Conservation (phyloP, 2,329 filamentous ascomycete species). For the Grosmannia serpens region DNA sequence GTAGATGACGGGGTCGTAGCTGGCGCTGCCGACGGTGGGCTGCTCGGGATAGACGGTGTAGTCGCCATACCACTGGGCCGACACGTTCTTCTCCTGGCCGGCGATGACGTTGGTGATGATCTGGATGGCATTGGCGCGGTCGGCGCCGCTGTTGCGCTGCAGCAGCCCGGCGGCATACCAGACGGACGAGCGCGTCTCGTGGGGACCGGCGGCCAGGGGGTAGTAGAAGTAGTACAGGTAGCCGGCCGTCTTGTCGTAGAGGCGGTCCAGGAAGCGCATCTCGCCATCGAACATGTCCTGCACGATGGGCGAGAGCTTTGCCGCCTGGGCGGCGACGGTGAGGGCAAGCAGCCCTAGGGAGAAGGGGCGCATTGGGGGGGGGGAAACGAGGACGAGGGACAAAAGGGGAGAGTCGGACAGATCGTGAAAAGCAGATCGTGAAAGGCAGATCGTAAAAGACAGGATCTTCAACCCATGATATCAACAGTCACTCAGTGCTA, state of each 20-base stretch:
- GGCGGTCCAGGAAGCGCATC: slow-evolving; percentile 43
- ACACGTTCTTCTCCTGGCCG: slow-evolving; percentile 38
- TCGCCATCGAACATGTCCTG: slow-evolving; percentile 33
- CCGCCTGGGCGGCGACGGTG: not conserved
- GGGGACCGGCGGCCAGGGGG: slow-evolving; percentile 35
- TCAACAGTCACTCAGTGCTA: too few species aligned
- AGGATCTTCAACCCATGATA: not conserved
- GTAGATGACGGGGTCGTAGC: slow-evolving; percentile 37
- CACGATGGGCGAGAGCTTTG: slow-evolving; percentile 10
- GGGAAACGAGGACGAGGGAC: too few species aligned
- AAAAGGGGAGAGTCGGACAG: not conserved
- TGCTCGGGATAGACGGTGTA: slow-evolving; percentile 46
- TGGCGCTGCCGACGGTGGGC: slow-evolving; percentile 39
- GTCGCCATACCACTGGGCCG: slow-evolving; percentile 39
- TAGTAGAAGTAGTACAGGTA: slow-evolving; percentile 40
- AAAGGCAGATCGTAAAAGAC: not conserved
- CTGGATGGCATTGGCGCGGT: slow-evolving; percentile 5
- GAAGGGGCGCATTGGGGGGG: not conserved
- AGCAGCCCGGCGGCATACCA: slow-evolving; percentile 51
- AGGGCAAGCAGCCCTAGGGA: not conserved
- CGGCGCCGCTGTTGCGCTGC: slow-evolving; percentile 34
- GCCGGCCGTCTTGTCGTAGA: slow-evolving; percentile 38
- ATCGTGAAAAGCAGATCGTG: not conserved
- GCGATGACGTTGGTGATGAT: slow-evolving; percentile 33
- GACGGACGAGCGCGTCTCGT: slow-evolving; percentile 43